Percentiles rank a stretch among this genome's conserved stretches.
Evolutionary conservation across 2,329 filamentous ascomycete species (phyloP).

Genomic region (Colletotrichum sp.): DNA sequence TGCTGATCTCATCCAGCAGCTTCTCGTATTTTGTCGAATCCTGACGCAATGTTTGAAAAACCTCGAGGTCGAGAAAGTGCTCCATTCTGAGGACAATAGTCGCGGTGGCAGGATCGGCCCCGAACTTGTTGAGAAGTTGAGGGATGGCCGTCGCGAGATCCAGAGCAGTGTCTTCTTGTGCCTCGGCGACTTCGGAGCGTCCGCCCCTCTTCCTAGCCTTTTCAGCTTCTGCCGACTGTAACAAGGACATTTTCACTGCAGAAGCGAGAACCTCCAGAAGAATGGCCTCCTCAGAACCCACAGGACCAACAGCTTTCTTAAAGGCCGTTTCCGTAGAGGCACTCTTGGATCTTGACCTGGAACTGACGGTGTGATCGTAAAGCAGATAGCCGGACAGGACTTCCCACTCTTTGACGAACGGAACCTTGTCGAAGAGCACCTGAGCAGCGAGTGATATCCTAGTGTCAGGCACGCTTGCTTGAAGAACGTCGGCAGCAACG

Average conservation of each 20-base stretch:
- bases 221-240: slow-evolving; percentile 69
- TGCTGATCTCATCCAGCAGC: slow-evolving; percentile 88
- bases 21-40: slow-evolving; percentile 81
- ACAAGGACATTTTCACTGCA: slow-evolving; percentile 77
- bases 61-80: slow-evolving; percentile 83
- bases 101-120: slow-evolving; percentile 85
- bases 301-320: slow-evolving; percentile 75
- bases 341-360: slow-evolving; percentile 56
- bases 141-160: slow-evolving; percentile 82
- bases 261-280: slow-evolving; percentile 87
- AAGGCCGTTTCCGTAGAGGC: slow-evolving; percentile 67
- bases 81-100: slow-evolving; percentile 86
- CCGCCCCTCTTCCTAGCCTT: slow-evolving; percentile 62
- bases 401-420: slow-evolving; percentile 87
- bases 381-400: slow-evolving; percentile 87
- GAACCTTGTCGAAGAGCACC: slow-evolving; percentile 81
- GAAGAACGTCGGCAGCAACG: slow-evolving; percentile 60
- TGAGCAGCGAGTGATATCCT: slow-evolving; percentile 87
- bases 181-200: slow-evolving; percentile 69
- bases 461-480: slow-evolving; percentile 73
- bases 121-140: slow-evolving; percentile 88
- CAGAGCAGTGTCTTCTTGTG: slow-evolving; percentile 79
- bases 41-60: slow-evolving; percentile 88
- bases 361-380: slow-evolving; percentile 82
- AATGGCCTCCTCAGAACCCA: slow-evolving; percentile 79